Evolutionary conservation across 2,329 filamentous ascomycete species (phyloP), one percentile per base, ranked within the genome.

Genomic region (Penicillium sp.): DNA sequence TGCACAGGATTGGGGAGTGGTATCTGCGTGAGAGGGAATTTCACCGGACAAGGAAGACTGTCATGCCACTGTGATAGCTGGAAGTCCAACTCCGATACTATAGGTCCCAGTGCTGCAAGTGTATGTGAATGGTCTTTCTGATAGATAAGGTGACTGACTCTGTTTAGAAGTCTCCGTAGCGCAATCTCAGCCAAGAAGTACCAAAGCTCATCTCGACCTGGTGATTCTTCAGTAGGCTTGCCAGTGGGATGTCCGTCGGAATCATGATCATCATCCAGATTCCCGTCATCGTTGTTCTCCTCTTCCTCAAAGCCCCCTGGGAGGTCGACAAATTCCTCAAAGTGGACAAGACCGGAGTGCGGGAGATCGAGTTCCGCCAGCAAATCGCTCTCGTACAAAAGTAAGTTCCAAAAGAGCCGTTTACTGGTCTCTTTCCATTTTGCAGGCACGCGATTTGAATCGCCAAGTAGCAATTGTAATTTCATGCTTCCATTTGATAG

Each of bases 51-150:
- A 5, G 90, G 90, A 44, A 95, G 79, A 63, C 85, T 89, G 66
- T 92, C 90, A 69, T 93, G 93, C 90, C 90, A 95, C 70, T 93
- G 90, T 5, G 87, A 88, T 49, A 95, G 78, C 74, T 95, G 90
- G 69, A 87, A 92, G 71, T 93, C 90, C 37, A 95, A 82, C 71
- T 93, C 90, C 13, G 87, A 86, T 24, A 91, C 90, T 11, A 95
- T 84, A 1, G 90, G 90, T 58, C 90, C 90, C 35, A 93, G 80
- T 63, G 87, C 88, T 14, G 86, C 85, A 19, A 90, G 89, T 13
- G 89, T 88, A 16, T 87, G 83, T 72, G 87, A 85, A 3, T 86
- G 87, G 67, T 88, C 86, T 67, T 90, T 89, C 48, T 88, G 88
- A 71, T 92, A 92, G 61, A 92, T 89, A 66, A 91, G 84, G 70